Percentiles rank a stretch among this genome's conserved stretches.
These are phyloP conservation scores for Physcia stellaris DNA, from an alignment of 495 filamentous ascomycete genomes.

Conservation along the genomic window DNA sequence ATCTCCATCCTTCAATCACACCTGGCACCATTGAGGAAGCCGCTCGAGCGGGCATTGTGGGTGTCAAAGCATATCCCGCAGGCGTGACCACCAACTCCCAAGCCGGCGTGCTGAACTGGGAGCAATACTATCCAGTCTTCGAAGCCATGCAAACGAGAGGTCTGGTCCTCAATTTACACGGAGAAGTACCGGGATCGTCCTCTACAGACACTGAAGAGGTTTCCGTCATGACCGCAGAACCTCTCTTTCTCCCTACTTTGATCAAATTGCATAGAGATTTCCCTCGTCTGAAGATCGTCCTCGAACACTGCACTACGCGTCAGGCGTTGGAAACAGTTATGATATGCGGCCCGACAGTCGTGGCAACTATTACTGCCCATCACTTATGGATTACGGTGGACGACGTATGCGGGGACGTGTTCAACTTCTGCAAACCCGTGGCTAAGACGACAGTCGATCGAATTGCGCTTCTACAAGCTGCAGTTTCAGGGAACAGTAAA, in stretches of 20 bases:
- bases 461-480: constrained; percentile 56
- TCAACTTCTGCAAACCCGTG: constrained; percentile 80
- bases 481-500: constrained; percentile 51
- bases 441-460: constrained; percentile 66
- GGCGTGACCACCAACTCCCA: constrained; percentile 82
- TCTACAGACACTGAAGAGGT: constrained; percentile 32
- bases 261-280: constrained; percentile 56
- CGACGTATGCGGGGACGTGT: constrained; percentile 59
- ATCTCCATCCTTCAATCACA: constrained; percentile 64
- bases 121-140: constrained; percentile 62
- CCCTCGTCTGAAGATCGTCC: constrained; percentile 67
- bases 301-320: constrained; percentile 68
- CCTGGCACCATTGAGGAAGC: constrained; percentile 67
- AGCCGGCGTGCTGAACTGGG: constrained; percentile 63
- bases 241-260: constrained; percentile 66
- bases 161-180: constrained; percentile 51
- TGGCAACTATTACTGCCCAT: constrained; percentile 62
- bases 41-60: constrained; percentile 40
- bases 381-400: constrained; percentile 70
- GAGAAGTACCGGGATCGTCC: constrained; percentile 33
- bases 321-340: constrained; percentile 69
- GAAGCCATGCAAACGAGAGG: constrained; percentile 58
- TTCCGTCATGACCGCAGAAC: constrained; percentile 70
- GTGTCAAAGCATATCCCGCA: constrained; percentile 49
- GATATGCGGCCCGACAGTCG: constrained; percentile 55